Evolutionary conservation across 805 yeast species (phyloP).

Genomic region (Candida schatavii): DNA sequence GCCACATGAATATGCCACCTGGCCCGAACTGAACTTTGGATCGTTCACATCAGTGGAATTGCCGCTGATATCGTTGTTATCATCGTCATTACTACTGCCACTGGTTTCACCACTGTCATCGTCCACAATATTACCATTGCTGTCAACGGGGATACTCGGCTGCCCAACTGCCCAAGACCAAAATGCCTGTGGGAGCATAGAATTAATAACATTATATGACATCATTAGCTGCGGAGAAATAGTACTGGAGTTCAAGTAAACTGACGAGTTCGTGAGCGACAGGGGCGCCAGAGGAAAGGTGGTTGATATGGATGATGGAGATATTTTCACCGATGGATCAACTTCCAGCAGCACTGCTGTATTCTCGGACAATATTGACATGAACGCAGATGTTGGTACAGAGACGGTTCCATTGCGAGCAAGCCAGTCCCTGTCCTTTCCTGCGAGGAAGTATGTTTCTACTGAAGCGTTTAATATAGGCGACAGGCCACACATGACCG

Average conservation of each 20-base stretch:
- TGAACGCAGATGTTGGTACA: too few species aligned
- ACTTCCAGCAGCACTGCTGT: too few species aligned
- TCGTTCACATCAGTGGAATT: conserved; percentile 1
- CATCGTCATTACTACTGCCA: not conserved
- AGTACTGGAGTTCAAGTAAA: not conserved
- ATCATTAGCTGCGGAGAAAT: not conserved
- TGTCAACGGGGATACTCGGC: not conserved
- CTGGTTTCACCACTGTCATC: not conserved
- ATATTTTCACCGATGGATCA: too few species aligned
- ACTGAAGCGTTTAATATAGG: conserved; percentile 54
- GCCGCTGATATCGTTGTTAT: not conserved
- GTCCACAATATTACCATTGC: not conserved
- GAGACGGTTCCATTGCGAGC: too few species aligned
- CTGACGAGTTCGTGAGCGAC: not conserved
- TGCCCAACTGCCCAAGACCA: conserved; percentile 2
- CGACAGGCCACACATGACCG: conserved; percentile 57
- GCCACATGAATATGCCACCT: conserved; percentile 41
- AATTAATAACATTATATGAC: not conserved
- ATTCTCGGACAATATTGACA: too few species aligned
- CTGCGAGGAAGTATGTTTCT: conserved; percentile 3
- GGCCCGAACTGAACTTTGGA: conserved; percentile 2
- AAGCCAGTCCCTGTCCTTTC: not conserved
- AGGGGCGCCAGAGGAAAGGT: not conserved
- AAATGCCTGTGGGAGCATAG: conserved; percentile 12
- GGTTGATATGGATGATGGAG: not conserved